These are phyloP conservation scores for Udeniomyces megalosporus DNA, from an alignment of 768 basidiomycete genomes.

Conservation along the genomic window DNA sequence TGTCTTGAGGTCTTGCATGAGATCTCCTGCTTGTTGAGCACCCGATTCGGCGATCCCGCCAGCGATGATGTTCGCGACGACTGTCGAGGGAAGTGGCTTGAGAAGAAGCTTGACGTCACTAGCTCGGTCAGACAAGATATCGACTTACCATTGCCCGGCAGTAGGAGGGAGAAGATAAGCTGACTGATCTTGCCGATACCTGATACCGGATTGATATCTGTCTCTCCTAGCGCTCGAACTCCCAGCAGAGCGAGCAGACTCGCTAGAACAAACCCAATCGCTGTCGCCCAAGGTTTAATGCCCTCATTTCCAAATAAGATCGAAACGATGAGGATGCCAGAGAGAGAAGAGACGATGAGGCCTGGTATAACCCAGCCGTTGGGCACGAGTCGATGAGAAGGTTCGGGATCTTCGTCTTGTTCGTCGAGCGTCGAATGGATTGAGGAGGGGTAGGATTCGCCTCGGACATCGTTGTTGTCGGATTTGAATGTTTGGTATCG, in stretches of 20 bases:
- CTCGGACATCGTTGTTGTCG: background rate
- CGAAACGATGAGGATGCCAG: conserved; percentile 72
- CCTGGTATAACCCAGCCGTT: conserved; percentile 59
- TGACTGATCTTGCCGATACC: conserved; percentile 92
- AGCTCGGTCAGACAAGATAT: background rate
- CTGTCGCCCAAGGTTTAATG: conserved; percentile 87
- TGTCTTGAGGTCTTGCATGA: conserved; percentile 98
- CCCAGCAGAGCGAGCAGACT: conserved; percentile 41
- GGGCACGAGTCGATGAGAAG: conserved; percentile 62
- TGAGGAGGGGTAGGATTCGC: background rate
- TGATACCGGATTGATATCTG: conserved; percentile 53
- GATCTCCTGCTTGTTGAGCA: conserved; percentile 53
- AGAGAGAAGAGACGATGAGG: conserved; percentile 41
- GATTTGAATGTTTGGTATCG: conserved; percentile 18
- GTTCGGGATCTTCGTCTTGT: conserved; percentile 43
- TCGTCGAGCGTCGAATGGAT: background rate
- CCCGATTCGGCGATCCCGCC: conserved; percentile 18
- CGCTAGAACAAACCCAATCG: conserved; percentile 67
- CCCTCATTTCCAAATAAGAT: conserved; percentile 75
- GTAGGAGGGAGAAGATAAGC: conserved; percentile 75
- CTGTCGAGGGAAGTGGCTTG: conserved; percentile 29
- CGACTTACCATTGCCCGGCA: conserved; percentile 15
- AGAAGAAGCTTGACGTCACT: background rate
- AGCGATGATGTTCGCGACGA: conserved; percentile 95
- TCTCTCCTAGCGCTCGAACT: conserved; percentile 87